phyloP scores from a whole-genome alignment of 352 stramenopile genomes.

The Pythium dissimile region DNA sequence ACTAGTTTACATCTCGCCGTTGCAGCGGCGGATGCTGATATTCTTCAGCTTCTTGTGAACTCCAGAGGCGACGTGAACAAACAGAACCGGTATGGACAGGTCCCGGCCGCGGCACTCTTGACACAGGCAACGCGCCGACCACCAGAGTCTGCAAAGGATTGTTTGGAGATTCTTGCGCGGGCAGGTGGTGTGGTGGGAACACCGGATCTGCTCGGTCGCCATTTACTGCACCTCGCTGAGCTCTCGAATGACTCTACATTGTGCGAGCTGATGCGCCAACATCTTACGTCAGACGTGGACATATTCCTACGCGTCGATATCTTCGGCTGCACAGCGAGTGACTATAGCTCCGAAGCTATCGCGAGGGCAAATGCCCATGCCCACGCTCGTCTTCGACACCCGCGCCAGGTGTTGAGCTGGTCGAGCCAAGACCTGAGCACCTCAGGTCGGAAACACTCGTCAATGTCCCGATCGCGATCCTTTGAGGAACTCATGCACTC shows the following conservation, averaged over 20 bases:
- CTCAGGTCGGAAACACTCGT: conserved; percentile 28
- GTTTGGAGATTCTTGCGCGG: conserved; percentile 48
- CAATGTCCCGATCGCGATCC: conserved; percentile 4
- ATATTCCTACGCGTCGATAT: conserved; percentile 45
- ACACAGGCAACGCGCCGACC: conserved; percentile 16
- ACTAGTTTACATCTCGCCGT: conserved; percentile 75
- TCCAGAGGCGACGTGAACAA: conserved; percentile 51
- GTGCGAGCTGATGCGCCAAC: conserved; percentile 23
- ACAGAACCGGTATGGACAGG: conserved; percentile 73
- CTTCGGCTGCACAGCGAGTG: conserved; percentile 53
- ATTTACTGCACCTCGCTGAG: conserved; percentile 49
- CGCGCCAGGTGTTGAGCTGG: conserved; percentile 22
- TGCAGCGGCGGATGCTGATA: conserved; percentile 31
- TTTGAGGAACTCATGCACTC: conserved; percentile 24
- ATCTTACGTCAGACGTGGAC: conserved; percentile 17
- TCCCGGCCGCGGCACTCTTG: conserved; percentile 50
- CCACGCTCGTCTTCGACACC: conserved; percentile 17
- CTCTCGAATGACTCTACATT: conserved; percentile 38
- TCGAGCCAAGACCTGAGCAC: not conserved
- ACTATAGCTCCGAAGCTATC: conserved; percentile 32
- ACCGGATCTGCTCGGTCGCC: conserved; percentile 62
- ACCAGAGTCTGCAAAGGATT: conserved; percentile 31
- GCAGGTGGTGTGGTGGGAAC: conserved; percentile 45
- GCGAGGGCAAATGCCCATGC: not conserved
- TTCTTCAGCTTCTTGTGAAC: conserved; percentile 55